Evolutionary conservation across 257 asterid species (phyloP), one percentile per base, ranked within the genome.

Genomic region (Nicotiana paniculata): DNA sequence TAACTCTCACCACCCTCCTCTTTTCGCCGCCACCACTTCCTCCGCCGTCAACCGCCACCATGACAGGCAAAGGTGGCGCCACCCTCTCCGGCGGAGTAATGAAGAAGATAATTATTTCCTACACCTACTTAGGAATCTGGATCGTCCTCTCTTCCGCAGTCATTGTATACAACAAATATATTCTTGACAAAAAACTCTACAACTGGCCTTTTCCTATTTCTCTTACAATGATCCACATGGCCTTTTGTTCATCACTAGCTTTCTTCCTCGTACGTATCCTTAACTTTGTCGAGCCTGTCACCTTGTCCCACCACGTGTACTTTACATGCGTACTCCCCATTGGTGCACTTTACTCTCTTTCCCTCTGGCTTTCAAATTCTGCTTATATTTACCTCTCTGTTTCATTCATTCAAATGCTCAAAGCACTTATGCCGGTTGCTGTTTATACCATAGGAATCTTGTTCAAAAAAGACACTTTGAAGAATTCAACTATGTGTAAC

Each of bases 221-320:
- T 33, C 97, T 93, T 10, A 91, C 97, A 82, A 91, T 93, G 96
- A 91, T 93, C 68, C 97, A 93, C 90, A 91, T 93, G 97, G 74
- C 85, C 70, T 93, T 93, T 80, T 93, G 96, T 82, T 93, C 97
- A 4, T 86, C 91, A 70, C 86, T 93, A 59, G 97, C 96, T 53
- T 90, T 91, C 81, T 77, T 91, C 82, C 90, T 90, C 87, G 91
- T 91, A 86, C 89, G 94, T 12, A 32, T 93, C 87, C 68, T 90
- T 83, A 88, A 88, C 33, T 10, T 88, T 16, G 97, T 93, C 8
- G 97, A 93, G 55, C 97, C 95, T 15, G 92, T 84, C 70, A 66
- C 96, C 68, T 85, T 93, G 65, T 86, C 87, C 59, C 91, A 91
- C 78, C 91, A 86, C 28, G 85, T 87, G 61, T 93, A 93, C 85